Conservation (phyloP, 371 early-diverging fungal species). For the Circinella umbellata region DNA sequence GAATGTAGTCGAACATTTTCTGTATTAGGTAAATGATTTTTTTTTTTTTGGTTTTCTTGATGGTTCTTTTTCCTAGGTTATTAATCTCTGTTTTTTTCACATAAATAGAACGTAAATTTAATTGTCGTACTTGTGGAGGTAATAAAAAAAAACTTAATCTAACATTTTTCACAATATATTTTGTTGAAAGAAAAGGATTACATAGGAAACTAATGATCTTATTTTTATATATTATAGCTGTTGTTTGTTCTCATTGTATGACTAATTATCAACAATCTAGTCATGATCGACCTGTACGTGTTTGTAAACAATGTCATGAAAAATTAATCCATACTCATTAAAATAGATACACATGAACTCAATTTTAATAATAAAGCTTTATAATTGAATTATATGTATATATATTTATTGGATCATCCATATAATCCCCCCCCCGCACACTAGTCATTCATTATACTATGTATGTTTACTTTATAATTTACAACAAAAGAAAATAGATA, state of each 20-base stretch:
- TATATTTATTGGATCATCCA: too few species aligned
- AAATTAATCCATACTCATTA: neutral
- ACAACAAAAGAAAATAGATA: too few species aligned
- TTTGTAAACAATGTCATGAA: constrained; percentile 34
- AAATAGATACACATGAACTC: too few species aligned
- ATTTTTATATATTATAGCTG: constrained; percentile 16
- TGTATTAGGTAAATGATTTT: constrained; percentile 57
- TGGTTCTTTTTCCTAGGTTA: neutral
- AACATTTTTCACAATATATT: too few species aligned
- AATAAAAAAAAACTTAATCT: constrained; percentile 12
- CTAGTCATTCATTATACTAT: too few species aligned
- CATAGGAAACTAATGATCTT: neutral
- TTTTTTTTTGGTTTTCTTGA: neutral
- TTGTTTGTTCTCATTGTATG: constrained; percentile 40
- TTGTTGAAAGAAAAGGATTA: neutral
- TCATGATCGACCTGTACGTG: constrained; percentile 38
- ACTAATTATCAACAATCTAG: constrained; percentile 22
- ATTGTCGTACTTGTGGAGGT: constrained; percentile 55
- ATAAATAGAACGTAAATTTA: constrained; percentile 38
- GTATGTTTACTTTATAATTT: too few species aligned
- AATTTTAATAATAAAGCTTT: too few species aligned
- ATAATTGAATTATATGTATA: too few species aligned
- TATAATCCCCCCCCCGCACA: too few species aligned
- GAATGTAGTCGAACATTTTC: constrained; percentile 59
- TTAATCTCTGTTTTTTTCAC: neutral